Conservation (phyloP, 1,284 basidiomycete species). For the Cerrena zonata region DNA sequence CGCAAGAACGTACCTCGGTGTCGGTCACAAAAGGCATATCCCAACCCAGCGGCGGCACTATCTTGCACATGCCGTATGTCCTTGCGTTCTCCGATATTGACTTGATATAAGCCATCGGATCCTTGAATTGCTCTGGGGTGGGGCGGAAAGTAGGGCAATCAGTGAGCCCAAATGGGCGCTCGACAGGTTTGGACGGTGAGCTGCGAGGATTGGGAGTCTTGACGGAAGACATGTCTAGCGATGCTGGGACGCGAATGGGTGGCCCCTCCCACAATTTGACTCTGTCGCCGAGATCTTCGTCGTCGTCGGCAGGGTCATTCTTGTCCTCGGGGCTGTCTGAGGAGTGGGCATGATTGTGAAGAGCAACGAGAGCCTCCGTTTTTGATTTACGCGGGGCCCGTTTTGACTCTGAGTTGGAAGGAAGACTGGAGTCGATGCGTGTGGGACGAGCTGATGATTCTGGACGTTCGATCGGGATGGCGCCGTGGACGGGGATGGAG, state of each 20-base stretch:
- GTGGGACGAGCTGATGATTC: slow-evolving; percentile 16
- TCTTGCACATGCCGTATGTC: slow-evolving; percentile 90
- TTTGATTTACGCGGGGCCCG: slow-evolving; percentile 81
- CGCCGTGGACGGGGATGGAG: slow-evolving; percentile 62
- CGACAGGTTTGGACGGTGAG: slow-evolving; percentile 34
- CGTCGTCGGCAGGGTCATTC: slow-evolving; percentile 20
- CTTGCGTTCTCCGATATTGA: slow-evolving; percentile 74
- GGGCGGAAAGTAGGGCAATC: slow-evolving; percentile 92
- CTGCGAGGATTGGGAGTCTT: slow-evolving; percentile 56
- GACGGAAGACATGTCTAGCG: slow-evolving; percentile 63
- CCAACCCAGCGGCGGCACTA: slow-evolving; percentile 92
- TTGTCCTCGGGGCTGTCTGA: slow-evolving; percentile 46
- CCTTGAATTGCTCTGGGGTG: slow-evolving; percentile 82
- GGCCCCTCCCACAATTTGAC: slow-evolving; percentile 36
- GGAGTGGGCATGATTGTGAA: slow-evolving; percentile 60
- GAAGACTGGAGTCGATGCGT: slow-evolving; percentile 20
- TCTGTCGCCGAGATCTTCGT: slow-evolving; percentile 21
- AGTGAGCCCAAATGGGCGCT: slow-evolving; percentile 76
- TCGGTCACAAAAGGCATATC: slow-evolving; percentile 95
- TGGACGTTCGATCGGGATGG: slow-evolving; percentile 42
- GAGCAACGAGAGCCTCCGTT: slow-evolving; percentile 72
- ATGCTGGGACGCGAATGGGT: slow-evolving; percentile 55
- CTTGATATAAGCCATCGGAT: slow-evolving; percentile 94
- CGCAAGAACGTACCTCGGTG: slow-evolving; percentile 72
- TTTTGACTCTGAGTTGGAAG: slow-evolving; percentile 40